Conservation (phyloP, 2,329 filamentous ascomycete species). For the Verticillium nonalfalfae region DNA sequence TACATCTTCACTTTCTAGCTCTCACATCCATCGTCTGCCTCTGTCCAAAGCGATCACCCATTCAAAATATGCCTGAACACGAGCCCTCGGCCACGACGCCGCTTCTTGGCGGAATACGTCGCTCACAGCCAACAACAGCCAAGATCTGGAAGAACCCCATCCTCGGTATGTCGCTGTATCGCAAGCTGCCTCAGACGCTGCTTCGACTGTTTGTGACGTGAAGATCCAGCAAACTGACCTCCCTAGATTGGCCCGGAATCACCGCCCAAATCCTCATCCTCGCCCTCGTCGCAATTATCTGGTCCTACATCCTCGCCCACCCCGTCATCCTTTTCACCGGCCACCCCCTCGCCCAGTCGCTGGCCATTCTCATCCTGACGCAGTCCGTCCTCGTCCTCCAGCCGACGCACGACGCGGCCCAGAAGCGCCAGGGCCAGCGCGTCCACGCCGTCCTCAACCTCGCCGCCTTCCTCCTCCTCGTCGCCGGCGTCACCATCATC, state of each 20-base stretch:
- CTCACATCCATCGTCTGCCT: not conserved
- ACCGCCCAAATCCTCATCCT: conserved; percentile 74
- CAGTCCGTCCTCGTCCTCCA: conserved; percentile 83
- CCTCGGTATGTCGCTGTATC: conserved; percentile 50
- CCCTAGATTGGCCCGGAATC: conserved; percentile 63
- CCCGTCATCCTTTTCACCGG: conserved; percentile 75
- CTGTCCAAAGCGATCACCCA: not conserved
- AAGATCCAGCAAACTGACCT: conserved; percentile 4
- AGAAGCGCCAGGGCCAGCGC: conserved; percentile 59
- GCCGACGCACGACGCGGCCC: conserved; percentile 69
- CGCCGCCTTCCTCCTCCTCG: conserved; percentile 53
- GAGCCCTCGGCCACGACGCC: conserved; percentile 16
- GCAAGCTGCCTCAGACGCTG: not conserved
- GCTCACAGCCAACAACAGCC: not conserved
- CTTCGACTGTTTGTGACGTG: too few species aligned
- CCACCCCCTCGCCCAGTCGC: conserved; percentile 67
- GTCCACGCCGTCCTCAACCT: conserved; percentile 67
- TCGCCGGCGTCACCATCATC: conserved; percentile 63
- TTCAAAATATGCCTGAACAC: not conserved
- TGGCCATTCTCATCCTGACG: conserved; percentile 67
- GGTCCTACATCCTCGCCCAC: conserved; percentile 67
- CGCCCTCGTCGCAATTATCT: conserved; percentile 70
- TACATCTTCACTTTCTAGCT: not conserved
- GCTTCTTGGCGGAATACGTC: conserved; percentile 49
- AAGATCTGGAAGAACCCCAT: conserved; percentile 55